Conservation (phyloP, 2,329 filamentous ascomycete species). For the Dactylonectria macrodidyma region DNA sequence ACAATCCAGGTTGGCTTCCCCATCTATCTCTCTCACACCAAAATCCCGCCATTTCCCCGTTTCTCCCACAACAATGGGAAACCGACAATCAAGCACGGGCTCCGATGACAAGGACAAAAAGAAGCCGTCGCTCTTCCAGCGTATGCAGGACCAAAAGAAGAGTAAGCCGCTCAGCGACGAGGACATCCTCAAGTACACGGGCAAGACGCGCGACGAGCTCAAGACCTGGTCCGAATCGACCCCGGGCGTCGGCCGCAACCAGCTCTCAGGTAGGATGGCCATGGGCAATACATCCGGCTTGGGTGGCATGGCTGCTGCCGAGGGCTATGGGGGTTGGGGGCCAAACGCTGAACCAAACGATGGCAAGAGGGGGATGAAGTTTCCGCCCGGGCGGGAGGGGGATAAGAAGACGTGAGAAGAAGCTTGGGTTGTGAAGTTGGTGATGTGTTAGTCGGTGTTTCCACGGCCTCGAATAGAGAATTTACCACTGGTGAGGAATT, state of each 20-base stretch:
- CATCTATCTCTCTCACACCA: not conserved
- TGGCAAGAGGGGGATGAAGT: slow-evolving; percentile 53
- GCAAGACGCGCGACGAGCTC: slow-evolving; percentile 55
- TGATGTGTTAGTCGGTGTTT: not conserved
- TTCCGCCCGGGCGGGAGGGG: slow-evolving; percentile 45
- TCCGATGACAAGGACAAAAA: slow-evolving; percentile 9
- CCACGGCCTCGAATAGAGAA: too few relatives aligned
- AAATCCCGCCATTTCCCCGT: not conserved
- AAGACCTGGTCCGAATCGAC: slow-evolving; percentile 54
- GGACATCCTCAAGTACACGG: slow-evolving; percentile 59
- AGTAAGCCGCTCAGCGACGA: slow-evolving; percentile 54
- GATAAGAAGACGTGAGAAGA: not conserved
- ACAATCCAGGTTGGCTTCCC: too few relatives aligned
- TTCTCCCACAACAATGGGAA: not conserved
- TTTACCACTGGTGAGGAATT: not conserved
- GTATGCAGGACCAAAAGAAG: slow-evolving; percentile 52
- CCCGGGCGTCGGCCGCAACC: slow-evolving; percentile 59
- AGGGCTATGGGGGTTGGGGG: slow-evolving; percentile 55
- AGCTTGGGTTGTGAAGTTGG: not conserved
- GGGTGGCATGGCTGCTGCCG: slow-evolving; percentile 47
- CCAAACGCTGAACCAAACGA: slow-evolving; percentile 45
- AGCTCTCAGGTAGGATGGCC: slow-evolving; percentile 53
- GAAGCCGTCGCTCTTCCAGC: slow-evolving; percentile 52
- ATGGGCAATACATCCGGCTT: slow-evolving; percentile 51
- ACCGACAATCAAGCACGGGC: slow-evolving; percentile 6